Evolutionary conservation across 805 yeast genomes (phyloP).

Genomic region (Nematodospora valgi): DNA sequence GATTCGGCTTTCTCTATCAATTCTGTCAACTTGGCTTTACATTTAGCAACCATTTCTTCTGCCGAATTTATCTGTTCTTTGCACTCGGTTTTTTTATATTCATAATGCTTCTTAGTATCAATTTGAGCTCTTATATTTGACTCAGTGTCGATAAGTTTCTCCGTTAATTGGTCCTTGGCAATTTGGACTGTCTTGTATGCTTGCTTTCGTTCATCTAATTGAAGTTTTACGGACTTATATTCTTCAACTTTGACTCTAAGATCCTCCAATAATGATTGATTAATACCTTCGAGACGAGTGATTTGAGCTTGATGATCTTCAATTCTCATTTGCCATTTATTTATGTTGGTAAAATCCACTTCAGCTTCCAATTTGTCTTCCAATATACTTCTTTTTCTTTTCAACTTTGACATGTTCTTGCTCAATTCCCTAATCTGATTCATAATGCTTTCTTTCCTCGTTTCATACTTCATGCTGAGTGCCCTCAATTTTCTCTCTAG

Average conservation of each 20-base stretch:
- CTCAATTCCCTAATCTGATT: not conserved
- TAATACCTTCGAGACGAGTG: slow-evolving; percentile 23
- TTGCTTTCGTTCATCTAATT: not conserved
- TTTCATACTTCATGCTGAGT: slow-evolving; percentile 1
- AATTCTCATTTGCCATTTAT: slow-evolving; percentile 29
- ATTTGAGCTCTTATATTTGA: slow-evolving; percentile 15
- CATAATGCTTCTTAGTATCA: slow-evolving; percentile 12
- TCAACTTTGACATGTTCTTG: not conserved
- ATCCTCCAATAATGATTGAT: slow-evolving; percentile 24
- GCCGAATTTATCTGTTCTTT: slow-evolving; percentile 18
- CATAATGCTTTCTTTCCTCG: slow-evolving; percentile 9
- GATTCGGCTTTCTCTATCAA: slow-evolving; percentile 25
- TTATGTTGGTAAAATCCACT: slow-evolving; percentile 42
- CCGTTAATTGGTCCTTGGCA: slow-evolving; percentile 9
- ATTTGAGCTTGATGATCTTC: slow-evolving; percentile 26
- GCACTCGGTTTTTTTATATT: slow-evolving; percentile 4
- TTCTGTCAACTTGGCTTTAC: slow-evolving; percentile 15
- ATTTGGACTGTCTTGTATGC: not conserved
- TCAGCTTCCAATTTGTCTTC: slow-evolving; percentile 42
- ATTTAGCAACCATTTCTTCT: slow-evolving; percentile 15
- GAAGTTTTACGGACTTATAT: not conserved
- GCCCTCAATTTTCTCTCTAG: slow-evolving; percentile 2
- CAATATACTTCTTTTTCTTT: slow-evolving; percentile 21
- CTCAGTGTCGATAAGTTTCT: slow-evolving; percentile 18
- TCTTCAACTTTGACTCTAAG: slow-evolving; percentile 7